These are phyloP conservation scores for Xerocomus amazonicus DNA, from an alignment of 1,284 basidiomycete species.

Conservation along the genomic window DNA sequence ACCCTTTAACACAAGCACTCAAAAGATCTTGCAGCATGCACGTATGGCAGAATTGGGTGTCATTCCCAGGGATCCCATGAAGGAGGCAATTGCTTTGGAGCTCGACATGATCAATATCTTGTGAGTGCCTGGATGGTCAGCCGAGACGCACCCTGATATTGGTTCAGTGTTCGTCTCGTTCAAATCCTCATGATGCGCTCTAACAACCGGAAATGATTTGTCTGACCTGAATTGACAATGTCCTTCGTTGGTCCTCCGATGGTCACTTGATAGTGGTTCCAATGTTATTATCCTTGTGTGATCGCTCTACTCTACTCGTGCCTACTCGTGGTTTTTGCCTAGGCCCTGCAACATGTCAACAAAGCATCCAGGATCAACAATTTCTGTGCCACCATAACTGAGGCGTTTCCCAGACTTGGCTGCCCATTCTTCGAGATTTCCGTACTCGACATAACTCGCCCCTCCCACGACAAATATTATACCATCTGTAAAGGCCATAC, in stretches of 20 bases:
- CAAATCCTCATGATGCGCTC: constrained; percentile 74
- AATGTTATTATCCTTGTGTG: background rate
- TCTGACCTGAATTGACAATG: background rate
- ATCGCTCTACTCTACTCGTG: background rate
- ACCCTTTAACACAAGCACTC: constrained; percentile 43
- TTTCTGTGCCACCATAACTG: constrained; percentile 95
- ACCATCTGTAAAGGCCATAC: constrained; percentile 86
- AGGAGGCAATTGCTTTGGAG: constrained; percentile 76
- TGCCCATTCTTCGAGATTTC: constrained; percentile 93
- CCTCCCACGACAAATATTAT: constrained; percentile 97
- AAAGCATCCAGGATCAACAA: constrained; percentile 87
- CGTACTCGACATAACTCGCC: constrained; percentile 96
- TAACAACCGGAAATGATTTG: constrained; percentile 44
- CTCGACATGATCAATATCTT: constrained; percentile 89
- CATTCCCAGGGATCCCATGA: constrained; percentile 71
- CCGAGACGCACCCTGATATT: constrained; percentile 2
- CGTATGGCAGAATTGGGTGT: constrained; percentile 67
- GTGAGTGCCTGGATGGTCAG: constrained; percentile 38
- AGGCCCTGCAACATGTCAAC: constrained; percentile 64
- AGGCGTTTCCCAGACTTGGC: constrained; percentile 76
- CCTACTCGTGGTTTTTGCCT: constrained; percentile 40
- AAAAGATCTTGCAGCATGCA: constrained; percentile 79
- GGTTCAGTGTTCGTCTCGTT: constrained; percentile 68
- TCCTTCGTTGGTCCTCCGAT: background rate
- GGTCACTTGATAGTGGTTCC: constrained; percentile 1